Evolutionary conservation across 805 yeast genomes (phyloP).

Genomic region (Brettanomyces anomalus): DNA sequence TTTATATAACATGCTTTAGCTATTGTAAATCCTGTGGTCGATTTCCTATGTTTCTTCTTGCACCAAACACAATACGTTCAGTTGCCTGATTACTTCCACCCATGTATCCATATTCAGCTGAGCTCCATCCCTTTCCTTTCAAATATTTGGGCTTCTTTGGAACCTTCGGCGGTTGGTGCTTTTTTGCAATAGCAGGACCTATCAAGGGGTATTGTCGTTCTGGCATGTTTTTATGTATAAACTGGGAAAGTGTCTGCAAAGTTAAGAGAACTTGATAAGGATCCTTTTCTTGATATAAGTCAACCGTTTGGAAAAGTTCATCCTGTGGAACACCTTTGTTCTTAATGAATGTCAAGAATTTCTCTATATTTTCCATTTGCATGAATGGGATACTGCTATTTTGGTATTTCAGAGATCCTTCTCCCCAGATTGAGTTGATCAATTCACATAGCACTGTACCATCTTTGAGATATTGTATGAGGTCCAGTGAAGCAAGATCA

Average conservation of each 20-base stretch:
- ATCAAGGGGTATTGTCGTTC: constrained; percentile 36
- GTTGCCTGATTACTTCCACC: constrained; percentile 46
- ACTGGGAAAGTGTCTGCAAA: constrained; percentile 62
- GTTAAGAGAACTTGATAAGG: constrained; percentile 74
- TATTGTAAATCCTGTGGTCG: constrained; percentile 3
- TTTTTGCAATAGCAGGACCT: constrained; percentile 48
- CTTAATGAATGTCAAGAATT: constrained; percentile 56
- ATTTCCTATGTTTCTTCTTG: constrained; percentile 34
- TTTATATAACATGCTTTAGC: not conserved
- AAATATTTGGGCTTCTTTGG: constrained; percentile 49
- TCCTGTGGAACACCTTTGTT: constrained; percentile 66
- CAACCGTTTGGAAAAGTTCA: constrained; percentile 73
- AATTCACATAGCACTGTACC: constrained; percentile 50
- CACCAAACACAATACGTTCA: constrained; percentile 48
- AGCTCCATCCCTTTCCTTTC: constrained; percentile 39
- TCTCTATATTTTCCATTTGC: constrained; percentile 78
- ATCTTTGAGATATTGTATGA: constrained; percentile 49
- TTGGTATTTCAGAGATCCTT: constrained; percentile 38
- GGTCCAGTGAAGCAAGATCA: constrained; percentile 24
- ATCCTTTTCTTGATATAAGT: constrained; percentile 63
- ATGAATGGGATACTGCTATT: constrained; percentile 66
- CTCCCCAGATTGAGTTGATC: constrained; percentile 32
- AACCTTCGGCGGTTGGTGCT: constrained; percentile 37
- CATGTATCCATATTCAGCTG: constrained; percentile 52
- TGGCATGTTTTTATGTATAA: constrained; percentile 46